Evolutionary conservation across 75 land plant genomes (phyloP), one percentile per base, ranked within the genome.

Genomic region (Pinus tabuliformis): DNA sequence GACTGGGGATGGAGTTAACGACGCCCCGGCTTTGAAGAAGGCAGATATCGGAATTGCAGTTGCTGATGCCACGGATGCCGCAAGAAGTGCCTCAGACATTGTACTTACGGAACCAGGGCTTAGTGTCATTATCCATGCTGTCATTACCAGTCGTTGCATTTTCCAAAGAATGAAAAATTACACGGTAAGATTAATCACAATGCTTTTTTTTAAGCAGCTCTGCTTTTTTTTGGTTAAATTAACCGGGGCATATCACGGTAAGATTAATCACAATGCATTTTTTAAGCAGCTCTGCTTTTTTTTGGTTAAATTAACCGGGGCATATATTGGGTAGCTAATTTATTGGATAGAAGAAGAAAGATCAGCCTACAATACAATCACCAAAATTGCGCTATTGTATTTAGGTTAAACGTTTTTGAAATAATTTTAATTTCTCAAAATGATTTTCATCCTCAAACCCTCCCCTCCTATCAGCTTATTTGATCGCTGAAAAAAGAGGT

Each of bases 1-100:
- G 97, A 94, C 95, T n/a, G 95, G 95, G 42, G 97, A 94, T 80
- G 97, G 97, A 75, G 97, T 94, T 62, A 94, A 94, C 58, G 97
- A 94, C 77, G 97, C 97, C 3, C 95, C 95, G 16, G 95, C 95
- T 2, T 76, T 94, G 75, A 94, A 94, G 71, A 92, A 83, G 79
- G 97, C 95, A 3, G 95, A 94, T 70, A 94, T 94, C 49, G 95
- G 95, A 26, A 94, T 94, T 77, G 96, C 94, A 12, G 96, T 93
- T 36, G 92, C 88, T n/a, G 96, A 93, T 79, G 92, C 96, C 26
- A 94, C 97, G 2, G 97, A 94, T 80, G 97, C 97, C 16, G 97
- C 97, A 42, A 73, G 97, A 22, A 81, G 95, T 59, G 97, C 97
- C 9, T 94, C 97, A 14, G 97, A 94, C 78, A 94, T 94, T 57